Evolutionary conservation across 2,329 filamentous ascomycete species (phyloP).

Genomic region (Magnaporthales sp.): DNA sequence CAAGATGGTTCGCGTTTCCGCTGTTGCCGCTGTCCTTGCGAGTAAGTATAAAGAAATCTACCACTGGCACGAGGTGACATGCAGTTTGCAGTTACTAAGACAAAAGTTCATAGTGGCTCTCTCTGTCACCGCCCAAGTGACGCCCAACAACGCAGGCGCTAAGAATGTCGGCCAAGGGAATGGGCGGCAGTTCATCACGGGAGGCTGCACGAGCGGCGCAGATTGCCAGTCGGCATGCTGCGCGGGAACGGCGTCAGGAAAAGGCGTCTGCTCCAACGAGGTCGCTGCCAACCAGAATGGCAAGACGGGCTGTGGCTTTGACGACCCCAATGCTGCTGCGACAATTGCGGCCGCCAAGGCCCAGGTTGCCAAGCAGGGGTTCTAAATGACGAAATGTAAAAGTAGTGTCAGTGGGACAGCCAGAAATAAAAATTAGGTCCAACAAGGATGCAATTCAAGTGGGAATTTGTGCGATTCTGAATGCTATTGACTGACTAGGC

Average conservation of each 20-base stretch:
- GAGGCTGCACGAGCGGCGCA: conserved; percentile 21
- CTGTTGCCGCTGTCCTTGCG: conserved; percentile 15
- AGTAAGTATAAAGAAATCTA: conserved; percentile 12
- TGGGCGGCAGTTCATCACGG: conserved; percentile 22
- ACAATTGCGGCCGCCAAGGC: conserved; percentile 22
- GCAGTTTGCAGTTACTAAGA: background rate
- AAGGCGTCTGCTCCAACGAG: conserved; percentile 22
- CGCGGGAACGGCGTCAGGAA: conserved; percentile 18
- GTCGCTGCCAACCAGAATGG: conserved; percentile 23
- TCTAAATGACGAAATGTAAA: conserved; percentile 11
- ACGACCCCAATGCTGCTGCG: conserved; percentile 19
- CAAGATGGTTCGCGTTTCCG: conserved; percentile 22
- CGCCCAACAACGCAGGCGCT: conserved; percentile 22
- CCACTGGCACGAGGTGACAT: background rate
- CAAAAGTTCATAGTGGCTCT: conserved; percentile 15
- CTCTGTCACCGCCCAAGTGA: conserved; percentile 16
- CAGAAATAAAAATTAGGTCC: no score
- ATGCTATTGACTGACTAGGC: no score
- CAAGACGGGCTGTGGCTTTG: conserved; percentile 24
- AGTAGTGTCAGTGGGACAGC: background rate
- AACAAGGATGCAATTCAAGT: no score
- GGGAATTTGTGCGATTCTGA: no score
- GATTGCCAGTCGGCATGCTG: conserved; percentile 21
- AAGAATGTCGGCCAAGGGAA: conserved; percentile 20
- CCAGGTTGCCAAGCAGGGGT: conserved; percentile 22